Evolutionary conservation across 257 asterid species (phyloP), one percentile per base, ranked within the genome.

Genomic region (Petrea volubilis): DNA sequence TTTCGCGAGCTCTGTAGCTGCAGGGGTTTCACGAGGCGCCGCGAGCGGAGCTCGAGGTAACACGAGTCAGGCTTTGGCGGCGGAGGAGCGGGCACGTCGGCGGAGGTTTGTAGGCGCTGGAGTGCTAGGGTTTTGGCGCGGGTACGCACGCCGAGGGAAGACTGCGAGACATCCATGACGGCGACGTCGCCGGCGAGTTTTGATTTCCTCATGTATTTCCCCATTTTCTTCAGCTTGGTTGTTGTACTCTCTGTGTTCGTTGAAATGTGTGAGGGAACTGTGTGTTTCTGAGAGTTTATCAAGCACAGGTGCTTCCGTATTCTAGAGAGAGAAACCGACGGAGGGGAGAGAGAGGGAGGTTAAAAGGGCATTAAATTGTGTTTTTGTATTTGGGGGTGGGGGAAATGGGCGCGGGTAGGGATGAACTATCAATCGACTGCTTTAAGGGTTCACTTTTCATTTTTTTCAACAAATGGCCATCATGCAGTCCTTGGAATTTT

Each of bases 91-190:
- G 80, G 43, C 43, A 38, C 12, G 44, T 1, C 53, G 57, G 67
- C 9, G 65, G 62, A 20, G 40, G 84, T 57, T 15, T 82, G 84
- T 1, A 77, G 87, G 71, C 89, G 86, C 27, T 81, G 95, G 11
- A 91, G 87, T 1, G 95, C 88, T 72, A 91, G 87, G 85, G 93
- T 84, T 83, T 84, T 87, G 58, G 96, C 87, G 55, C 93, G 88
- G 6, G 96, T 89, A 13, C 88, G 92, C 2, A 87, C 96, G 18
- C 96, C 97, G 46, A 85, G 83, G 38, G 80, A 64, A 15, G 86
- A 72, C 56, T 84, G 88, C 0, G 90, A 74, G 52, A 71, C 80
- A 9, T 91, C 96, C 83, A 70, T 83, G 9, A 85, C 79, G 14
- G 86, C 85, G 1, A 88, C 87, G 66, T 83, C 90, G 6, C 67